These are phyloP conservation scores for Thalassiosira pacifica DNA, from an alignment of 352 stramenopile species.

Conservation along the genomic window DNA sequence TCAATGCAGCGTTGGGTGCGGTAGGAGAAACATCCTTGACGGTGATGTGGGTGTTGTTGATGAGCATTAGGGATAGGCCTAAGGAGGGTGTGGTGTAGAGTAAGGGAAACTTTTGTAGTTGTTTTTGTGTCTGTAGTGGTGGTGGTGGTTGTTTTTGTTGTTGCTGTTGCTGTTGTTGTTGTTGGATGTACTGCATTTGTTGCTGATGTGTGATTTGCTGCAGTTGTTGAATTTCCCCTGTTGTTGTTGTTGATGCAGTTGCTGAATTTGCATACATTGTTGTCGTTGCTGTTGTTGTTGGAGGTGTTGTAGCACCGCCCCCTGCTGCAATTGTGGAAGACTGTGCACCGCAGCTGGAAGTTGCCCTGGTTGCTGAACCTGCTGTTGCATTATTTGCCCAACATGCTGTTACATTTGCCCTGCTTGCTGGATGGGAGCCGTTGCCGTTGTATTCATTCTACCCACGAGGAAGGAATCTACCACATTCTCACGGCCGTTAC, in stretches of 20 bases:
- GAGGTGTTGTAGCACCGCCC: background rate
- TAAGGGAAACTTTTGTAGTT: constrained; percentile 19
- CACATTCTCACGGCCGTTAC: background rate
- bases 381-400: background rate
- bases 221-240: background rate
- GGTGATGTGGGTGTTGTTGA: constrained; percentile 11
- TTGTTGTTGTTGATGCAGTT: constrained; percentile 6
- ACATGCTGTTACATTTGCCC: background rate
- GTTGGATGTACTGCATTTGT: background rate
- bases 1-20: constrained; percentile 39
- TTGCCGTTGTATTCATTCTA: constrained; percentile 21
- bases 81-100: constrained; percentile 36
- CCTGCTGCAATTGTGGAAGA: background rate
- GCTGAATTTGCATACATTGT: background rate
- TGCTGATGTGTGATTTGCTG: background rate
- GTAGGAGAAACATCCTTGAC: constrained; percentile 21
- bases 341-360: too few relatives aligned
- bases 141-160: constrained; percentile 6
- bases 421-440: background rate
- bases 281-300: background rate
- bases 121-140: constrained; percentile 1
- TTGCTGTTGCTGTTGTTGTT: constrained; percentile 13
- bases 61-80: constrained; percentile 38
- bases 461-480: too few relatives aligned
- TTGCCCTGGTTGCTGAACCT: background rate